These are phyloP conservation scores for Metarhizium brunneum DNA, from an alignment of 2,329 filamentous ascomycete species.

Conservation along the genomic window DNA sequence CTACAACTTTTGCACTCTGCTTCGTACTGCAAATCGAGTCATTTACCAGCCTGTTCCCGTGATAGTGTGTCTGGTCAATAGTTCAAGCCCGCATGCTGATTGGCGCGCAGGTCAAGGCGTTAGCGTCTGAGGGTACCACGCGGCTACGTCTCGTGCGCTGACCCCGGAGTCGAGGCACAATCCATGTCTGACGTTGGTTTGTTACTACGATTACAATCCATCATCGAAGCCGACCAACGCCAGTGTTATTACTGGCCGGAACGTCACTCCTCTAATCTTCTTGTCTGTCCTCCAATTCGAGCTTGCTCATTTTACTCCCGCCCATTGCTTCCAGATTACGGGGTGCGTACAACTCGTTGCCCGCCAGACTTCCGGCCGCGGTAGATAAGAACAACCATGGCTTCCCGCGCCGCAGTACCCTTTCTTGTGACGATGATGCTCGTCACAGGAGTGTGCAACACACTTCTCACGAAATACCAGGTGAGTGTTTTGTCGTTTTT, in stretches of 20 bases:
- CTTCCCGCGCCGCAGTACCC: constrained; percentile 62
- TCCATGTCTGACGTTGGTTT: no score
- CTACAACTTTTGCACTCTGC: no score
- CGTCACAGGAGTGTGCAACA: constrained; percentile 92
- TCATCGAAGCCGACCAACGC: neutral
- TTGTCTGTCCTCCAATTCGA: neutral
- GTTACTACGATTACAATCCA: neutral
- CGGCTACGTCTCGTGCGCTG: neutral
- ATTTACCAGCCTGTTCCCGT: no score
- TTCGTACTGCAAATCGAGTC: no score
- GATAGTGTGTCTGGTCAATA: no score
- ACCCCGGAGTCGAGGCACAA: neutral
- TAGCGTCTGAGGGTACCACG: neutral
- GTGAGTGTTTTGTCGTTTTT: constrained; percentile 34
- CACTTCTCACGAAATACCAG: constrained; percentile 92
- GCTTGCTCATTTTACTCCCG: neutral
- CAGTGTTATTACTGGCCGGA: neutral
- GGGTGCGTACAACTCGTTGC: neutral
- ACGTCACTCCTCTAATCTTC: neutral
- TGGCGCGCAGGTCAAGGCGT: no score
- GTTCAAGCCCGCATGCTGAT: no score
- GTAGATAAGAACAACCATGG: constrained; percentile 41
- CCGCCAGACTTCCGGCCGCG: neutral
- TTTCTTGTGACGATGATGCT: constrained; percentile 94
- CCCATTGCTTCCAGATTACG: neutral